Percentiles rank a stretch among this genome's conserved stretches.
phyloP scores from a whole-genome alignment of 2,329 filamentous ascomycete genomes.

The Phialophora macrospora region DNA sequence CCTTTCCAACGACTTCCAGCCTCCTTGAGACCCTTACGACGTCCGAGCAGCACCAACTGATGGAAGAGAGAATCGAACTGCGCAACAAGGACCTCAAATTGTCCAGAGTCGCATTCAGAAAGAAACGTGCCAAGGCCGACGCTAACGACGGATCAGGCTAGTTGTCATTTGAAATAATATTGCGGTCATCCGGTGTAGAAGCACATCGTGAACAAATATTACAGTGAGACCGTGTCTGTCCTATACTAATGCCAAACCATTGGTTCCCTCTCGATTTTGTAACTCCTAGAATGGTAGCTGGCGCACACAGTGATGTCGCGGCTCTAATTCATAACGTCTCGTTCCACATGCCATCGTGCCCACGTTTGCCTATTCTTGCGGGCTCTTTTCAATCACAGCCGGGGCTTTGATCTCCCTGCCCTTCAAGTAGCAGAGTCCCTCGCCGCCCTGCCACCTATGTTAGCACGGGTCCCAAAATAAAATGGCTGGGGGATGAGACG shows the following conservation, averaged over 20 bases:
- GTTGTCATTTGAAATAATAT: not conserved
- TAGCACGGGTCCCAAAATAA: slow-evolving; percentile 18
- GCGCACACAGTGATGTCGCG: slow-evolving; percentile 3
- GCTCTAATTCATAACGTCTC: slow-evolving; percentile 4
- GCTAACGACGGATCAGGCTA: not conserved
- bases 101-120: slow-evolving; percentile 18
- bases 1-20: slow-evolving; percentile 39
- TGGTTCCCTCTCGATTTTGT: not conserved
- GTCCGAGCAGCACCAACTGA: slow-evolving; percentile 34
- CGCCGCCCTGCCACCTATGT: slow-evolving; percentile 56
- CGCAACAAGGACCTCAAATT: slow-evolving; percentile 16
- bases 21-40: slow-evolving; percentile 35
- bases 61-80: slow-evolving; percentile 22
- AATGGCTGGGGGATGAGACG: slow-evolving; percentile 51
- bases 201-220: not conserved
- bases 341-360: not conserved
- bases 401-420: slow-evolving; percentile 65
- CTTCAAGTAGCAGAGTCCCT: slow-evolving; percentile 66
- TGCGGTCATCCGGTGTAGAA: not conserved
- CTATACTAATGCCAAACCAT: not conserved
- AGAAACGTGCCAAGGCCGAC: slow-evolving; percentile 19
- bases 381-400: slow-evolving; percentile 66
- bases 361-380: slow-evolving; percentile 13
- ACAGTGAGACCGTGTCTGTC: not conserved
- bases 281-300: not conserved